phyloP scores from a whole-genome alignment of 169 alveolate genomes.

The Hepatocystis sp. region DNA sequence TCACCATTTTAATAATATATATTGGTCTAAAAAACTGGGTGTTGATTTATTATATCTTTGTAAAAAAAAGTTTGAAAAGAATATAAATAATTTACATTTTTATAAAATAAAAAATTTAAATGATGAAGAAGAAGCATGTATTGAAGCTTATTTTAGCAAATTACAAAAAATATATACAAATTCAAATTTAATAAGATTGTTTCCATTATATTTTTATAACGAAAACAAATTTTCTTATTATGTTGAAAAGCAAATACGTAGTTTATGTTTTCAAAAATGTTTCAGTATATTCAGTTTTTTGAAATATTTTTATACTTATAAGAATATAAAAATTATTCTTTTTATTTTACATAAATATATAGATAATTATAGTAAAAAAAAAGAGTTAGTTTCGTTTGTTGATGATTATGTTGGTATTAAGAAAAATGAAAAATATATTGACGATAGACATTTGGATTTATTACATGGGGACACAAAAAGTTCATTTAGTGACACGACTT shows the following conservation, averaged over 20 bases:
- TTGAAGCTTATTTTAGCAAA: slow-evolving; percentile 48
- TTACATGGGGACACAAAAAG: too few relatives aligned
- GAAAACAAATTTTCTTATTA: slow-evolving; percentile 29
- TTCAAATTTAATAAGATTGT: slow-evolving; percentile 52
- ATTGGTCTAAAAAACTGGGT: slow-evolving; percentile 35
- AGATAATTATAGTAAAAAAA: slow-evolving; percentile 21
- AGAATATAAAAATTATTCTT: slow-evolving; percentile 61
- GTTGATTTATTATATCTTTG: slow-evolving; percentile 26
- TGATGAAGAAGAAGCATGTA: slow-evolving; percentile 38
- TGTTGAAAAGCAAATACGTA: slow-evolving; percentile 51
- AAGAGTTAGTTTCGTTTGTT: slow-evolving; percentile 1
- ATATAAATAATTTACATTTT: slow-evolving; percentile 43
- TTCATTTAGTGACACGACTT: too few relatives aligned
- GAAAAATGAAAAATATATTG: too few relatives aligned
- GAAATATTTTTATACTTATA: slow-evolving; percentile 24
- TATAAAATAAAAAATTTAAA: slow-evolving; percentile 53
- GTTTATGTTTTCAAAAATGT: slow-evolving; percentile 59
- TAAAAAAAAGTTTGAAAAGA: slow-evolving; percentile 49
- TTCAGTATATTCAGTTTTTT: slow-evolving; percentile 50
- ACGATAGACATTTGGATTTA: too few relatives aligned
- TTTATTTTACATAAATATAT: slow-evolving; percentile 45
- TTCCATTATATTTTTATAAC: slow-evolving; percentile 68
- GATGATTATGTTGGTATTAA: not conserved
- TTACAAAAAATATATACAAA: slow-evolving; percentile 39
- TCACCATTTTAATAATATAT: slow-evolving; percentile 18